Base-by-base conservation (phyloP, 768 basidiomycete genomes). In the Kwoniella mangroviensis region DNA sequence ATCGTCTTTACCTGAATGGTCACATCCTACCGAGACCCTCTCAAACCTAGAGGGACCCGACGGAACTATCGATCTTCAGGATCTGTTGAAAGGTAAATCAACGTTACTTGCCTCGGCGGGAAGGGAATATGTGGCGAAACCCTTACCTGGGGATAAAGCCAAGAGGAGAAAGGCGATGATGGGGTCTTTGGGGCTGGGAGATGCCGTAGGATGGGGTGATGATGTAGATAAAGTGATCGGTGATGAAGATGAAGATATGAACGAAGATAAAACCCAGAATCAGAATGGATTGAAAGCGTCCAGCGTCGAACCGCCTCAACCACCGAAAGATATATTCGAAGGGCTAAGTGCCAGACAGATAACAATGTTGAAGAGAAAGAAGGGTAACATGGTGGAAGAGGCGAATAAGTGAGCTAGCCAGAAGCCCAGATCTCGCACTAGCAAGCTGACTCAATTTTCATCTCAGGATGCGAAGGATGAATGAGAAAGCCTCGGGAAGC, bases 281-380 rank as follows among this genome's bases (percentile, higher is more conserved):
- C n/a, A 22, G n/a, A 67, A 24, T 55, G 67, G 40, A 41, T 67
- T 61, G 5, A 58, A 34, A 12, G 55, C 68, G 7, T 54, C 41
- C 24, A 28, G 54, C 54, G 63, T 60, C 4, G 68, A 57, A 34
- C 59, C 73, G 15, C 28, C 72, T 13, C 65, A 63, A 28, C 67
- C 71, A n/a, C 69, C 78, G 1, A 67, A 71, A 58, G 77, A 82
- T 51, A 70, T 79, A 17, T 83, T 82, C 60, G 80, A 79, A 9
- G 87, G 87, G 6, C 85, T 98, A 55, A 97, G 94, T 41, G 93
- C 94, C 12, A 89, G 97, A 64, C 96, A 98, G 83, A 89, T 92
- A 41, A 97, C 97, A 80, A 88, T 95, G 57, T 85, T 98, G 41
- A 99, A 99, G 83, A 88, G 97, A 34, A 98, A 98, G 81, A 91